phyloP scores from a whole-genome alignment of 192 early-diverging fungal genomes.

The Podila epicladia region DNA sequence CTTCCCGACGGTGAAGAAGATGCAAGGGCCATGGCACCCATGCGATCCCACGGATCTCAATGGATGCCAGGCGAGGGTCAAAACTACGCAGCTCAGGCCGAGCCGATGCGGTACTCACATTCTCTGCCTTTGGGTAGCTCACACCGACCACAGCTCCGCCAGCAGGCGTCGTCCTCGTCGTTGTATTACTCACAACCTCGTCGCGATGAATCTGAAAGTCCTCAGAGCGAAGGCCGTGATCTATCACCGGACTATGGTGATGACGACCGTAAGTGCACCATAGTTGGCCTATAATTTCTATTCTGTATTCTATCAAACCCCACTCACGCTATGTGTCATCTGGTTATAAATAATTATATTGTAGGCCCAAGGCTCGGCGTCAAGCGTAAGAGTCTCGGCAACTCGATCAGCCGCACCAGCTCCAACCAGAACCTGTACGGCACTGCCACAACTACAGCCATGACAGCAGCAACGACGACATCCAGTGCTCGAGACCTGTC shows the following conservation, averaged over 20 bases:
- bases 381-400: background rate
- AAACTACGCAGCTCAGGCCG: background rate
- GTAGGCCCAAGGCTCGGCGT: background rate
- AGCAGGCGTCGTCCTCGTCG: background rate
- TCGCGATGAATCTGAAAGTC: background rate
- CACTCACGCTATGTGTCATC: no score
- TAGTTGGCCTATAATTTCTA: background rate
- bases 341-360: no score
- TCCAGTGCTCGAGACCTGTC: background rate
- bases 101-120: constrained; percentile 14
- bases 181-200: constrained; percentile 1
- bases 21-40: background rate
- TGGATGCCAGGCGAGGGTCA: no score
- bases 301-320: constrained; percentile 1
- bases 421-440: background rate
- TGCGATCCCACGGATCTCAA: no score
- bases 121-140: background rate
- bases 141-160: background rate
- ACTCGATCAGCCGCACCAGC: background rate
- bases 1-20: background rate
- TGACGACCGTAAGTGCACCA: constrained; percentile 1
- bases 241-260: constrained; percentile 11
- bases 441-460: background rate
- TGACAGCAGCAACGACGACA: background rate
- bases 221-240: background rate